Conservation (phyloP, 257 asterid species). For the Apocynum venetum region DNA sequence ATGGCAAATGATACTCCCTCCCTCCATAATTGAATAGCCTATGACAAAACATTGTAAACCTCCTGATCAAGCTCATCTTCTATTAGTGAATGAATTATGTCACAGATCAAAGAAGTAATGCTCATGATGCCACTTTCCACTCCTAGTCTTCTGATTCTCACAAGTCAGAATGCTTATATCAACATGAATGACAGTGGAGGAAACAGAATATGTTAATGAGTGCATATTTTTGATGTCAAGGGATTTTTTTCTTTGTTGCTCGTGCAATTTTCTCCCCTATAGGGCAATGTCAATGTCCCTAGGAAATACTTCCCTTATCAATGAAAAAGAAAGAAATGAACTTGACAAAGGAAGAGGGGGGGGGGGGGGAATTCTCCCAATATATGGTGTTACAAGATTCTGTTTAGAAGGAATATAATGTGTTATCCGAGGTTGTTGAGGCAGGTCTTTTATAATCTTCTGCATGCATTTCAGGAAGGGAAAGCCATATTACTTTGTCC, state of each 20-base stretch:
- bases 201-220: neutral
- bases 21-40: too few relatives aligned
- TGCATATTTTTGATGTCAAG: neutral
- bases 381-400: neutral
- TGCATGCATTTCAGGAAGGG: neutral
- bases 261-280: neutral
- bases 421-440: neutral
- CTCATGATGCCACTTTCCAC: neutral
- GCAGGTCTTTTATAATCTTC: neutral
- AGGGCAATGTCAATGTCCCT: neutral
- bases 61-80: neutral
- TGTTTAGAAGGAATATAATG: neutral
- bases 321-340: neutral
- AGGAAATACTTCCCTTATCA: neutral
- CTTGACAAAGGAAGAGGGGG: neutral
- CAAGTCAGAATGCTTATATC: neutral
- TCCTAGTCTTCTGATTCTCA: neutral
- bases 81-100: neutral
- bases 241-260: neutral
- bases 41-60: neutral
- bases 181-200: neutral
- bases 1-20: neutral
- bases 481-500: neutral
- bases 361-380: neutral
- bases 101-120: neutral